Conservation (phyloP, 768 basidiomycete species). For the Panus rudis region DNA sequence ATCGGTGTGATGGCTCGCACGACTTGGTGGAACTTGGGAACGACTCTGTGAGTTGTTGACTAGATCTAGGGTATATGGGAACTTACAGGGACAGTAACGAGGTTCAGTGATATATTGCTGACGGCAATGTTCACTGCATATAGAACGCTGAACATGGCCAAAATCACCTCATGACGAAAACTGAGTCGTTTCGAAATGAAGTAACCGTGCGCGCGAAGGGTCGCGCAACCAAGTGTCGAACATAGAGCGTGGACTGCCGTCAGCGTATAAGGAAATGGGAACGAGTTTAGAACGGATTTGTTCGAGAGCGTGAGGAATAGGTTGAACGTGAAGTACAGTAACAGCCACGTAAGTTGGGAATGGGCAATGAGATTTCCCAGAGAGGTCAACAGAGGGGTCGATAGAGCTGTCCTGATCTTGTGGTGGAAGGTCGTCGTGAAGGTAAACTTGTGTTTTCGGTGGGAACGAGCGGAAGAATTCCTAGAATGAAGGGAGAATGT, state of each 20-base stretch:
- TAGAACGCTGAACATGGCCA: conserved; percentile 78
- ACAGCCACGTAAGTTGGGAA: conserved; percentile 55
- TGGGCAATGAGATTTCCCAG: not conserved
- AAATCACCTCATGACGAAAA: conserved; percentile 45
- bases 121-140: conserved; percentile 95
- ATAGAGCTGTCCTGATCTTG: not conserved
- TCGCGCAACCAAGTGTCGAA: conserved; percentile 73
- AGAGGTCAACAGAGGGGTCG: not conserved
- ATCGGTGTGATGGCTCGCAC: conserved; percentile 89
- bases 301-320: conserved; percentile 91
- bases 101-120: conserved; percentile 82
- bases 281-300: conserved; percentile 84
- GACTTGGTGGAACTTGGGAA: conserved; percentile 86
- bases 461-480: too few relatives aligned
- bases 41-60: not conserved
- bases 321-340: conserved; percentile 85
- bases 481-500: too few relatives aligned
- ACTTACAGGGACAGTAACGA: conserved; percentile 87
- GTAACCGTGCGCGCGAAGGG: conserved; percentile 49
- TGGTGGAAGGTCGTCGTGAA: too few relatives aligned
- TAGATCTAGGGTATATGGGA: not conserved
- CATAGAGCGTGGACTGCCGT: conserved; percentile 89
- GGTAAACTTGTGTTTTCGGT: too few relatives aligned
- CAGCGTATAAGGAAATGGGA: conserved; percentile 94
- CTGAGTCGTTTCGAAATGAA: conserved; percentile 54